These are phyloP conservation scores for Phytophthora hybrid DNA, from an alignment of 352 stramenopile species.

Conservation along the genomic window DNA sequence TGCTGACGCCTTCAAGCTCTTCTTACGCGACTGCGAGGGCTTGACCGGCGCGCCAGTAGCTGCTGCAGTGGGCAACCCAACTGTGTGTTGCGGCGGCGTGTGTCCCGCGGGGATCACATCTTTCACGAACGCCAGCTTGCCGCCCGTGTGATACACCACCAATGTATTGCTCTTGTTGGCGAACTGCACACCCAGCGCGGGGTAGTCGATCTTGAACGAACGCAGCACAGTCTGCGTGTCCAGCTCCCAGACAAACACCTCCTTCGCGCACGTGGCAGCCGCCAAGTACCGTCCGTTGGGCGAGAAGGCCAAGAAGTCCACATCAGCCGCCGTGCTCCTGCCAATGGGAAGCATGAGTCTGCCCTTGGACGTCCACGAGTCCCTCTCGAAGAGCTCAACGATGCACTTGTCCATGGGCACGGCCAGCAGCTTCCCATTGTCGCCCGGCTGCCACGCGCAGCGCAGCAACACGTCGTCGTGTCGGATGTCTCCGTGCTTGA, in stretches of 20 bases:
- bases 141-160: constrained; percentile 66
- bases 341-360: constrained; percentile 67
- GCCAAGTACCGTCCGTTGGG: constrained; percentile 81
- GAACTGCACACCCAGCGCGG: constrained; percentile 68
- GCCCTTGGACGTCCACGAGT: constrained; percentile 51
- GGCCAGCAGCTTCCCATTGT: constrained; percentile 52
- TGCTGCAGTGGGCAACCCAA: constrained; percentile 15
- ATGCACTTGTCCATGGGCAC: constrained; percentile 72
- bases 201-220: constrained; percentile 69
- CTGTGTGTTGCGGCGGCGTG: constrained; percentile 61
- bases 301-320: constrained; percentile 81
- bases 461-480: constrained; percentile 71
- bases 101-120: constrained; percentile 65
- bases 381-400: constrained; percentile 68
- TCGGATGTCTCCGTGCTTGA: constrained; percentile 67
- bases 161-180: constrained; percentile 60
- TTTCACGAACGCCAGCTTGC: constrained; percentile 72
- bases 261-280: constrained; percentile 69
- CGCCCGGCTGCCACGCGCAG: constrained; percentile 68
- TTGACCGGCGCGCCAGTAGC: constrained; percentile 3
- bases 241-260: constrained; percentile 80
- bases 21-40: constrained; percentile 35
- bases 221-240: constrained; percentile 59
- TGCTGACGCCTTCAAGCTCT: constrained; percentile 37
- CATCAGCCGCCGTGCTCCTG: constrained; percentile 61